These are phyloP conservation scores for Dothiorella sarmentorum DNA, from an alignment of 2,329 filamentous ascomycete genomes.

Conservation along the genomic window DNA sequence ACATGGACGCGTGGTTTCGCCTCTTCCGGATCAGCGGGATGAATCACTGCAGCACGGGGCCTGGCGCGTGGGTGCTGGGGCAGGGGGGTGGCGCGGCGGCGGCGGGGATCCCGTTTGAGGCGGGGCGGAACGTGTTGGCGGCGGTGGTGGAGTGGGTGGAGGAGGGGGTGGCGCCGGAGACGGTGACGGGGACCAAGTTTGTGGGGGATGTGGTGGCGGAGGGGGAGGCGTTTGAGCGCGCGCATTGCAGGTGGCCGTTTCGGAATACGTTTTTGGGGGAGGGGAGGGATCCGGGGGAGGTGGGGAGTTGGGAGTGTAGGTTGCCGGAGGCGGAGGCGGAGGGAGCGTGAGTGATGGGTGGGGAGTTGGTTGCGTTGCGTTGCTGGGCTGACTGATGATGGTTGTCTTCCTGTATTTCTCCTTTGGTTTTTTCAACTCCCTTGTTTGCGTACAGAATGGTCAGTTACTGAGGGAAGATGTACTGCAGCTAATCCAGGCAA, in stretches of 20 bases:
- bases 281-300: constrained; percentile 27
- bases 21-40: constrained; percentile 53
- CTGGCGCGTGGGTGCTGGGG: constrained; percentile 42
- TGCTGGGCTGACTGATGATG: too few relatives aligned
- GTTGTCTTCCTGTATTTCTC: too few relatives aligned
- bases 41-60: constrained; percentile 50
- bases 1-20: constrained; percentile 46
- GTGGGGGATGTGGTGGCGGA: constrained; percentile 24
- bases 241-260: constrained; percentile 37
- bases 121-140: constrained; percentile 45
- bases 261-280: constrained; percentile 34
- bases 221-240: constrained; percentile 21
- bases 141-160: constrained; percentile 50
- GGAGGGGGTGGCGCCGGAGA: constrained; percentile 40
- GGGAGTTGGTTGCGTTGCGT: too few relatives aligned
- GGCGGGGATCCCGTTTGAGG: constrained; percentile 34
- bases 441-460: too few relatives aligned
- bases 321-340: too few relatives aligned
- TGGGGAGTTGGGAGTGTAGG: constrained; percentile 32
- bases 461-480: too few relatives aligned
- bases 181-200: constrained; percentile 29
- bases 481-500: too few relatives aligned
- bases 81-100: constrained; percentile 24
- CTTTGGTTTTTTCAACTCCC: too few relatives aligned
- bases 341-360: too few relatives aligned